Conservation (phyloP, 345 rosid genomes). For the Heritiera littoralis region DNA sequence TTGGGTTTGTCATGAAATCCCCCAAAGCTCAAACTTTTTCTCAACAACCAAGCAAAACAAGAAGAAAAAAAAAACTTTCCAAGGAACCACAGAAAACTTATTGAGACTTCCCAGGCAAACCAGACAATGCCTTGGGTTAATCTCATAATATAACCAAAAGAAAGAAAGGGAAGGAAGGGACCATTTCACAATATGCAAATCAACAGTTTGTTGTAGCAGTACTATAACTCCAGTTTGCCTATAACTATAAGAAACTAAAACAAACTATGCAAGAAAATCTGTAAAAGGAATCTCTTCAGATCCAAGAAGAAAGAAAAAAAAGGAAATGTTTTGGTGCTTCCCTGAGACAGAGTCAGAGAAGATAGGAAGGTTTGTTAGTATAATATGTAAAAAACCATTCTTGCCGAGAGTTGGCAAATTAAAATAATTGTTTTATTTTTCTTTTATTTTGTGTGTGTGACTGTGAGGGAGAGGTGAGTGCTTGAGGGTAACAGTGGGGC, state of each 20-base stretch:
- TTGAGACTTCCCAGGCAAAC: slow-evolving; percentile 25
- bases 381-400: slow-evolving; percentile 10
- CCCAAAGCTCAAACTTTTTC: slow-evolving; percentile 28
- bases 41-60: slow-evolving; percentile 26
- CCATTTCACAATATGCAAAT: slow-evolving; percentile 27
- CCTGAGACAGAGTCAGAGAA: slow-evolving; percentile 36
- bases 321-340: slow-evolving; percentile 24
- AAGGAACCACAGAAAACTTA: slow-evolving; percentile 25
- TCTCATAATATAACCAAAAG: slow-evolving; percentile 21
- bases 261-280: slow-evolving; percentile 27
- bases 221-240: slow-evolving; percentile 9
- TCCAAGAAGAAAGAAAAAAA: slow-evolving; percentile 47
- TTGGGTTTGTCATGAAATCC: slow-evolving; percentile 32
- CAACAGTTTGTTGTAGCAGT: slow-evolving; percentile 26
- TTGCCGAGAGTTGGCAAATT: slow-evolving; percentile 24
- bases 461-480: background rate
- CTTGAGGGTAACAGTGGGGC: slow-evolving; percentile 30
- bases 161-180: slow-evolving; percentile 29
- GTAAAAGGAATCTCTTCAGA: slow-evolving; percentile 47
- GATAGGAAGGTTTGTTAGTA: slow-evolving; percentile 32
- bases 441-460: background rate
- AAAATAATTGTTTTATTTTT: background rate
- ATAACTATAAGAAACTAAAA: slow-evolving; percentile 23
- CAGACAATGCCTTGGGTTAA: slow-evolving; percentile 33
- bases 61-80: slow-evolving; percentile 25